Base-by-base conservation (phyloP, 768 basidiomycete genomes). In the Tulasnella sp. region DNA sequence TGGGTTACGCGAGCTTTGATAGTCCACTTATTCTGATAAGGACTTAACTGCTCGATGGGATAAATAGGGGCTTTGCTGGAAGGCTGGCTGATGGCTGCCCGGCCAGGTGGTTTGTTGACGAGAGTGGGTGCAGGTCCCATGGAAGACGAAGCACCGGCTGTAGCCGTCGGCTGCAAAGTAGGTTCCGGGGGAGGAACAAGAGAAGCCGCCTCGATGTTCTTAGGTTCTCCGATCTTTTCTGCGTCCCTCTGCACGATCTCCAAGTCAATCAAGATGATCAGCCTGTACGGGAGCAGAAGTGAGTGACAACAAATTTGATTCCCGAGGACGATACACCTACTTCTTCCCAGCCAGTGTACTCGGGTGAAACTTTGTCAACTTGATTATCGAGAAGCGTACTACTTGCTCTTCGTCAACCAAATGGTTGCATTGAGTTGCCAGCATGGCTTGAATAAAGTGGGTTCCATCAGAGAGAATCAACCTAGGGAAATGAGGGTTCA, bases 1-100 rank as follows among this genome's bases (percentile, higher is more conserved):
- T 91, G 87, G 14, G 88, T 91, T 65, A 98, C 93, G 47, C 93
- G 90, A 35, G 93, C 96, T 79, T 94, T 95, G 84, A 98, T 96
- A 11, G 92, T 95, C 97, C 97, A 99, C 80, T 93, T 93, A 82
- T 96, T 98, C 80, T 97, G 94, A 77, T 98, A 98, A 9, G 96
- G 96, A 77, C 91, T 95, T 62, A 98, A 86, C 5, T 89, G 91
- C 78, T 97, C 96, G 75, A 99, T 98, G 1, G 95, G 96, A 80
- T 89, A 89, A 37, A 89, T 79, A 0, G 40, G 74, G 72, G 8
- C 73, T 64, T 16, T 40, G 42, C 14, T 42, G 72, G 66, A 67
- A 37, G 68, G 62, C 35, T 39, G n/a, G 62, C 62, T 66, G 39
- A 42, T 37, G 12, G 44, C 32, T 19, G 35, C 74, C 16, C 26